Conservation (phyloP, 345 rosid genomes). For the Conringia planisiliqua region DNA sequence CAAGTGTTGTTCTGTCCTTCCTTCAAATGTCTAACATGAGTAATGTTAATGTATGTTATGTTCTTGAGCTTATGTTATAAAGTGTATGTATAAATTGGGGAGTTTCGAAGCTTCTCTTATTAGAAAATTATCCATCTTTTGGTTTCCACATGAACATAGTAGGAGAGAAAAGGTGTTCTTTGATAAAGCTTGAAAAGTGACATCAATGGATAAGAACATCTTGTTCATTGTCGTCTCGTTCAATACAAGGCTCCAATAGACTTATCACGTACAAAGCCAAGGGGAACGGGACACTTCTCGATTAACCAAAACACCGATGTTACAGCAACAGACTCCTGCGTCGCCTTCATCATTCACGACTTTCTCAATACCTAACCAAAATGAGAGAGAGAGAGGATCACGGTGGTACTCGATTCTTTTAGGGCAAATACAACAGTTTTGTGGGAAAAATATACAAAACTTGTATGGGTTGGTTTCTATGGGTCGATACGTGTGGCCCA, state of each 20-base stretch:
- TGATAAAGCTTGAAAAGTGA: not conserved
- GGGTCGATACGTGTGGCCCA: no score
- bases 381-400: no score
- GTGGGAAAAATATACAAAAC: no score
- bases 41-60: conserved; percentile 24
- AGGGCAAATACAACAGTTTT: no score
- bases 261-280: no score
- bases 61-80: not conserved
- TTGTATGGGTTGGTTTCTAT: no score
- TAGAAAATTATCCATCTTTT: not conserved
- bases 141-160: not conserved
- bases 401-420: no score
- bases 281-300: no score
- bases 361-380: no score
- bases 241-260: not conserved
- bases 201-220: not conserved
- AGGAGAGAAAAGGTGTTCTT: not conserved
- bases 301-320: no score
- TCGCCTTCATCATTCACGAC: no score
- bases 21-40: not conserved
- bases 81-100: not conserved
- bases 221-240: not conserved
- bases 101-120: not conserved
- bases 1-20: not conserved
- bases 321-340: no score